These are phyloP conservation scores for Suillus subluteus DNA, from an alignment of 768 basidiomycete species.

Conservation along the genomic window DNA sequence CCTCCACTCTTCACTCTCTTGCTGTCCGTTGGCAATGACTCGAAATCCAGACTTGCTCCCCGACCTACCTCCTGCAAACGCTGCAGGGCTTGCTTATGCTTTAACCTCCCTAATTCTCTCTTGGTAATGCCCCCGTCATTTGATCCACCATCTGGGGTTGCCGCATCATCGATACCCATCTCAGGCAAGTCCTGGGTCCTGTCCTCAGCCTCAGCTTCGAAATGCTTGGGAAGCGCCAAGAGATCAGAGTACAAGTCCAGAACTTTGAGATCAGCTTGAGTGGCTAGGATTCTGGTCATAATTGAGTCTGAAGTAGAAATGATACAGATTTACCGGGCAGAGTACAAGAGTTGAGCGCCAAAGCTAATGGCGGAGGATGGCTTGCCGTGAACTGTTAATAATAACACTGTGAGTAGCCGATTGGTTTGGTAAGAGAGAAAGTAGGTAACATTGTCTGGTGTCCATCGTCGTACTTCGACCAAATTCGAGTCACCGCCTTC, in stretches of 20 bases:
- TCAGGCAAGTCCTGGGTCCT: constrained; percentile 35
- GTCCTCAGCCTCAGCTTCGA: constrained; percentile 48
- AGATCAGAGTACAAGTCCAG: constrained; percentile 67
- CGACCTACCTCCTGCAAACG: constrained; percentile 21
- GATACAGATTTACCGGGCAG: constrained; percentile 46
- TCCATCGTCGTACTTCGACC: constrained; percentile 38
- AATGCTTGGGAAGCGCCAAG: constrained; percentile 61
- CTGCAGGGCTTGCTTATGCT: constrained; percentile 52
- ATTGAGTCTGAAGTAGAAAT: constrained; percentile 5
- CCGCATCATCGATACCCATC: constrained; percentile 19
- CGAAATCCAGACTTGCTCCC: constrained; percentile 10
- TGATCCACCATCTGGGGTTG: constrained; percentile 10
- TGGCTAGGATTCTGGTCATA: constrained; percentile 40
- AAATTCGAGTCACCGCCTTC: constrained; percentile 22
- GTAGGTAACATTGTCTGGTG: constrained; percentile 43
- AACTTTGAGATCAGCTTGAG: constrained; percentile 47
- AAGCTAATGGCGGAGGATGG: constrained; percentile 37
- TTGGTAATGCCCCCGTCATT: constrained; percentile 41
- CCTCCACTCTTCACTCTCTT: constrained; percentile 26
- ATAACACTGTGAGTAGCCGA: background rate
- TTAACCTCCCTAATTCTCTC: constrained; percentile 52
- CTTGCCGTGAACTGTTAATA: constrained; percentile 24
- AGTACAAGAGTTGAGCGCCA: constrained; percentile 49
- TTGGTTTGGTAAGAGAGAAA: background rate
- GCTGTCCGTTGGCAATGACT: background rate